Evolutionary conservation across 495 filamentous ascomycete genomes (phyloP), one percentile per base, ranked within the genome.

Genomic region (Chlorociboria aeruginascens): DNA sequence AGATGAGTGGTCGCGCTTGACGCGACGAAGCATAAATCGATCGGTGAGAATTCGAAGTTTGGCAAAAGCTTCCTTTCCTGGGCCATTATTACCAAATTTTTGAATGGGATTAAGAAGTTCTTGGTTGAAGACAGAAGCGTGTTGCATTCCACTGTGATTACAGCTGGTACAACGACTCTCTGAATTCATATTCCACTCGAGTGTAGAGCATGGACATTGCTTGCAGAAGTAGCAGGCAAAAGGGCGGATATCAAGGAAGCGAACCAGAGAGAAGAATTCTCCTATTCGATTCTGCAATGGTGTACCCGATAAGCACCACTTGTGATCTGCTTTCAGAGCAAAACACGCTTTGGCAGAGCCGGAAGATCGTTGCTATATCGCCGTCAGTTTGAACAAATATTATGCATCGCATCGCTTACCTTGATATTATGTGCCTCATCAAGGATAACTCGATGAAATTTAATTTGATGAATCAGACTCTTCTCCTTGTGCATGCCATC

Each of bases 381-480:
- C 20, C 20, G 4, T 25, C 20, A 25, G 20, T 25, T 25, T 4
- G 20, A 25, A 25, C 20, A 25, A 25, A 25, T 1, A 25, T 25
- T 25, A 25, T 2, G 20, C 1, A 25, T 25, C 20, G 40, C 2
- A 30, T 40, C 38, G 3, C 36, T 11, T 51, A 44, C 49, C 53
- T 97, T 97, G 68, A 98, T 96, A 61, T 81, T 89, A 64, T 98
- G 92, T 6, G 90, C 92, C 64, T 98, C 92, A 51, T 98, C 92
- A 3, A 98, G 78, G 49, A 98, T 88, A 49, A 94, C 74, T 25
- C 92, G 85, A 62, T 97, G 89, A 46, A 87, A 98, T 3, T 82
- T 63, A 31, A 94, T 83, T 42, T 81, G 76, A 62, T 98, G 92
- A 14, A 98, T 85, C 32, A 82, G 68, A 54, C 88, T 95, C 55